These are phyloP conservation scores for Melampsora occidentalis DNA, from an alignment of 1,284 basidiomycete genomes.

Conservation along the genomic window DNA sequence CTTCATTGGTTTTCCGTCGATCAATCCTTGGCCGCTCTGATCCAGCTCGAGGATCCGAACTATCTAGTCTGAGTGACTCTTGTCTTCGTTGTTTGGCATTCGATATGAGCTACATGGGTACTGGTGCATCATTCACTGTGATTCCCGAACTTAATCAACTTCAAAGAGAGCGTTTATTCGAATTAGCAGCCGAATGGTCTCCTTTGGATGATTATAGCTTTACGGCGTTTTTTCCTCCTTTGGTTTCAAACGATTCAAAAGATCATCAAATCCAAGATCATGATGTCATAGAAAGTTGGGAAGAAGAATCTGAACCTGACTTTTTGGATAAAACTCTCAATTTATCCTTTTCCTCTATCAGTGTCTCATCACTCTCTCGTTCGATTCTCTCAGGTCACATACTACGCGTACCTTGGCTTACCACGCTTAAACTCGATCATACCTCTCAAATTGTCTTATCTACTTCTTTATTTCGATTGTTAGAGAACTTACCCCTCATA, in stretches of 20 bases:
- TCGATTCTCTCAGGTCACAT: background rate
- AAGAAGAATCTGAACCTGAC: background rate
- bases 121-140: background rate
- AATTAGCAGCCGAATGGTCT: constrained; percentile 9
- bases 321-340: background rate
- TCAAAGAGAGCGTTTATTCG: background rate
- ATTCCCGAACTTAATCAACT: background rate
- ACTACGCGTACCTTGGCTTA: background rate
- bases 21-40: background rate
- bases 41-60: background rate
- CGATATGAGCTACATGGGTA: constrained; percentile 12
- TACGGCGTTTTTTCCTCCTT: constrained; percentile 2
- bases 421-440: background rate
- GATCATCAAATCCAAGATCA: background rate
- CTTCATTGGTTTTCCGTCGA: background rate
- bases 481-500: background rate
- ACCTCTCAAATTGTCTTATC: constrained; percentile 3
- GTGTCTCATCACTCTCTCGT: background rate
- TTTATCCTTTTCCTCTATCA: background rate
- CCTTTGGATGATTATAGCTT: constrained; percentile 9
- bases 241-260: background rate
- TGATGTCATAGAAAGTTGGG: constrained; percentile 11
- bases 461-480: background rate
- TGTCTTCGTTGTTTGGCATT: constrained; percentile 11
- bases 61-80: background rate